phyloP scores from a whole-genome alignment of 768 basidiomycete genomes.

The Tylopilus rubrobrunneus region DNA sequence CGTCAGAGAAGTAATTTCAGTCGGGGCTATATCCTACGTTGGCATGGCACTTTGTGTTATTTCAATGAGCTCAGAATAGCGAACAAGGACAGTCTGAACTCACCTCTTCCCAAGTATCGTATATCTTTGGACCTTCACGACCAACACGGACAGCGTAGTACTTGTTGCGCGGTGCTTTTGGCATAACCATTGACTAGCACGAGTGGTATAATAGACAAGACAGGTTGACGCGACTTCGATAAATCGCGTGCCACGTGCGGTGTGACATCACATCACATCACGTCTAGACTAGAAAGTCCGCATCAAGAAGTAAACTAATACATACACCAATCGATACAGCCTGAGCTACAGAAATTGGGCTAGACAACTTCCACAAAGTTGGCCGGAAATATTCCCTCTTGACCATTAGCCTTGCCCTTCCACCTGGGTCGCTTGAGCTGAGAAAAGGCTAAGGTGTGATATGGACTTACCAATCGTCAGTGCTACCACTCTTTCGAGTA shows the following conservation, averaged over 20 bases:
- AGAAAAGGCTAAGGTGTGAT: neutral
- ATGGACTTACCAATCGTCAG: conserved; percentile 63
- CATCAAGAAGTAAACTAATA: neutral
- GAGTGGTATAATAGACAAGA: neutral
- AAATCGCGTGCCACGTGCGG: neutral
- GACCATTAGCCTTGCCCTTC: conserved; percentile 62
- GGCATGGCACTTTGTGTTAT: conserved; percentile 39
- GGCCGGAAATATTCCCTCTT: conserved; percentile 73
- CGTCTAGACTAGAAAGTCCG: no score
- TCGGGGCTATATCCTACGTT: conserved; percentile 32
- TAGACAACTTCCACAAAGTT: conserved; percentile 74
- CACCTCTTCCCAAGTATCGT: conserved; percentile 59
- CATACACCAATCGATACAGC: neutral
- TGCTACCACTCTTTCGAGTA: conserved; percentile 64
- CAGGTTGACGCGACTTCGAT: neutral
- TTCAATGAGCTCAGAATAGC: neutral
- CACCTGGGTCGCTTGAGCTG: conserved; percentile 46
- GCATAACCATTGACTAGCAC: conserved; percentile 16
- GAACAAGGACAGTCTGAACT: conserved; percentile 9
- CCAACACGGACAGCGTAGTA: conserved; percentile 63
- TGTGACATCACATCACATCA: neutral
- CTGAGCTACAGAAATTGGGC: neutral
- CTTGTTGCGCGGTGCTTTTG: conserved; percentile 35
- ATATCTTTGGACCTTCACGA: conserved; percentile 54
- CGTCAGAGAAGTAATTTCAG: neutral